A percentile compares a stretch with the other conserved stretches of the same genome.
phyloP scores from a whole-genome alignment of 2,329 filamentous ascomycete genomes.

The Arthroderma sp. region DNA sequence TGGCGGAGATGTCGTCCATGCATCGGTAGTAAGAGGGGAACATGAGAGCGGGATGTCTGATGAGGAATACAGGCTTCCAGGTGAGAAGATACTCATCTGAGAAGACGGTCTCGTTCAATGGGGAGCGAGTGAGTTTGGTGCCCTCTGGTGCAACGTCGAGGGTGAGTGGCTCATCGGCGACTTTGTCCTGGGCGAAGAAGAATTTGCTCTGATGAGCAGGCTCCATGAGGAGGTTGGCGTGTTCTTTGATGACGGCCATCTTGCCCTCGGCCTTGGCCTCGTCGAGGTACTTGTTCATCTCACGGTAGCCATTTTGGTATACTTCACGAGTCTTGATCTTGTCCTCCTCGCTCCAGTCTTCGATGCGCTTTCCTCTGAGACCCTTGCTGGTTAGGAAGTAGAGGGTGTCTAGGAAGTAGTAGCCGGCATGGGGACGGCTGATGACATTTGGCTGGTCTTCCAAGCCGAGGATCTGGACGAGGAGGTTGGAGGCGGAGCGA shows the following conservation, averaged over 20 bases:
- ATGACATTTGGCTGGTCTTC: conserved; percentile 16
- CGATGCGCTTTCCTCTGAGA: conserved; percentile 10
- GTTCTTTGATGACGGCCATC: conserved; percentile 25
- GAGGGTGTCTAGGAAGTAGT: conserved; percentile 18
- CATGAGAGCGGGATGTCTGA: conserved; percentile 28
- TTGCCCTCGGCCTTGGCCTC: conserved; percentile 16
- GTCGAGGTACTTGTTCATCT: conserved; percentile 15
- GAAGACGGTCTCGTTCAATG: conserved; percentile 21
- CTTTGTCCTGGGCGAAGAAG: conserved; percentile 1
- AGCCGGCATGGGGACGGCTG: conserved; percentile 14
- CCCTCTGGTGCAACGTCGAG: conserved; percentile 4
- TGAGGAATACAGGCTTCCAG: conserved; percentile 24
- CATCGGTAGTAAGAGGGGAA: conserved; percentile 28
- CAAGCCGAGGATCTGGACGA: conserved; percentile 20
- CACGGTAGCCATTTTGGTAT: conserved; percentile 18
- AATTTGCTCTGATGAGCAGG: conserved; percentile 4
- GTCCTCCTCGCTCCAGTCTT: conserved; percentile 19
- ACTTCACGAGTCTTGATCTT: conserved; percentile 11
- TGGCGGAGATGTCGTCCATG: conserved; percentile 10
- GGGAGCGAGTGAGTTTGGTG: conserved; percentile 14
- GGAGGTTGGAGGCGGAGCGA: conserved; percentile 22
- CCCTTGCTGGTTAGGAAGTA: conserved; percentile 7
- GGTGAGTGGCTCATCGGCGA: conserved; percentile 1
- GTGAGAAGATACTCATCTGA: conserved; percentile 23
- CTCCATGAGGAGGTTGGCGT: conserved; percentile 12